A percentile compares a stretch with the other conserved stretches of the same genome.
Evolutionary conservation across 345 rosid genomes (phyloP).

Genomic region (Turritis glabra): DNA sequence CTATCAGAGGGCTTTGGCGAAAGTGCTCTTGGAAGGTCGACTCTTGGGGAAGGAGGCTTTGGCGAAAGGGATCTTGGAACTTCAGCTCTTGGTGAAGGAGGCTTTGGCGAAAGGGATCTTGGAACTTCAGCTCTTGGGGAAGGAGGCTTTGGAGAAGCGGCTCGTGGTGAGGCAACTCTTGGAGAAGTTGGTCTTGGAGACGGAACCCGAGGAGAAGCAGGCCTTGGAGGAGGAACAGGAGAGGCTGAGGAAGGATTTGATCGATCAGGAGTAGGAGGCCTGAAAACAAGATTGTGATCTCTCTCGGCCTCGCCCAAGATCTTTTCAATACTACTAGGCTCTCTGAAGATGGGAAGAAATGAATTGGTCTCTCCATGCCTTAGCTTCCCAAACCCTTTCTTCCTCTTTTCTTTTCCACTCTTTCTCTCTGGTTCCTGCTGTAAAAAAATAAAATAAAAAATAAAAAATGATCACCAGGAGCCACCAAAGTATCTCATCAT

Average conservation of each 20-base stretch:
- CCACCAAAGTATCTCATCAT: constrained; percentile 30
- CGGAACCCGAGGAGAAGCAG: constrained; percentile 31
- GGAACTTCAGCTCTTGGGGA: constrained; percentile 35
- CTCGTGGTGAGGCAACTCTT: constrained; percentile 41
- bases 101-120: constrained; percentile 24
- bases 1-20: constrained; percentile 49
- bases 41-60: constrained; percentile 24
- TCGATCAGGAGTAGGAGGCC: constrained; percentile 57
- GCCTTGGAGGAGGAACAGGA: constrained; percentile 37
- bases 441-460: background rate
- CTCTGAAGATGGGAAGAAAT: constrained; percentile 82
- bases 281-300: constrained; percentile 69
- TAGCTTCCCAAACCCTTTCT: constrained; percentile 62
- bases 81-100: constrained; percentile 19
- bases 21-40: constrained; percentile 29
- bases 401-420: constrained; percentile 72
- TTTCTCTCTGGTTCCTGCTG: constrained; percentile 63
- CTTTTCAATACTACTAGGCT: constrained; percentile 94
- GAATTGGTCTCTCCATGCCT: constrained; percentile 73
- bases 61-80: constrained; percentile 41
- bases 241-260: constrained; percentile 20
- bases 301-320: constrained; percentile 93
- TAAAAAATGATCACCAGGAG: background rate
- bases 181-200: constrained; percentile 43
- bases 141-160: constrained; percentile 49